Evolutionary conservation across 495 filamentous ascomycete species (phyloP).

Genomic region (Penicillium verhagenii): DNA sequence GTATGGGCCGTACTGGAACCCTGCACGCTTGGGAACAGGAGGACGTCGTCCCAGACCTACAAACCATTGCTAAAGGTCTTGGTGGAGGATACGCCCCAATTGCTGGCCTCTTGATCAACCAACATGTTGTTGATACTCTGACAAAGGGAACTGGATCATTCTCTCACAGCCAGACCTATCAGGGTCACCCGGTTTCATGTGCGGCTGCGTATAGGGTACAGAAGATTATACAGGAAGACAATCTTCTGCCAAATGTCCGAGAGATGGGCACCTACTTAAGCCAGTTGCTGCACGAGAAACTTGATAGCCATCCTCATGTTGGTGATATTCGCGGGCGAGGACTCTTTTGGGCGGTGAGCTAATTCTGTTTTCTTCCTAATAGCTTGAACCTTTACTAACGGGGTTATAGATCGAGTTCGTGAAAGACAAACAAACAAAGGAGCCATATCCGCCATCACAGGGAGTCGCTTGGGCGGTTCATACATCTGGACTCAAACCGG

Average conservation of each 20-base stretch:
- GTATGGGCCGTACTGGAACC: conserved; percentile 70
- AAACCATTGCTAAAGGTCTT: conserved; percentile 66
- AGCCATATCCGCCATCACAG: conserved; percentile 41
- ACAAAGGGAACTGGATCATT: conserved; percentile 56
- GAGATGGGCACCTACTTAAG: conserved; percentile 44
- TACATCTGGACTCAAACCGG: conserved; percentile 43
- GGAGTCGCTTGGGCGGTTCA: conserved; percentile 48
- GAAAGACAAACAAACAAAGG: conserved; percentile 49
- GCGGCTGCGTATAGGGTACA: conserved; percentile 58
- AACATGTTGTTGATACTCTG: conserved; percentile 53
- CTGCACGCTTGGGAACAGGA: conserved; percentile 69
- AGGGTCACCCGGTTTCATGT: conserved; percentile 57
- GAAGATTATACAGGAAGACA: conserved; percentile 46
- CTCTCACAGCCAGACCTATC: conserved; percentile 59
- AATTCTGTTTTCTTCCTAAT: not conserved
- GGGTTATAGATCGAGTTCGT: conserved; percentile 53
- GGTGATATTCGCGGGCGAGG: conserved; percentile 56
- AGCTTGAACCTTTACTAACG: not conserved
- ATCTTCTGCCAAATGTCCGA: conserved; percentile 49
- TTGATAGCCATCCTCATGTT: conserved; percentile 42
- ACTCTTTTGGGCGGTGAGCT: conserved; percentile 51
- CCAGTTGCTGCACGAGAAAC: conserved; percentile 32
- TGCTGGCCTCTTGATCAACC: conserved; percentile 56
- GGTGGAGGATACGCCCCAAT: conserved; percentile 65
- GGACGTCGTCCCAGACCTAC: conserved; percentile 60